Conservation (phyloP, 2,329 filamentous ascomycete genomes). For the Epichloe elymi region DNA sequence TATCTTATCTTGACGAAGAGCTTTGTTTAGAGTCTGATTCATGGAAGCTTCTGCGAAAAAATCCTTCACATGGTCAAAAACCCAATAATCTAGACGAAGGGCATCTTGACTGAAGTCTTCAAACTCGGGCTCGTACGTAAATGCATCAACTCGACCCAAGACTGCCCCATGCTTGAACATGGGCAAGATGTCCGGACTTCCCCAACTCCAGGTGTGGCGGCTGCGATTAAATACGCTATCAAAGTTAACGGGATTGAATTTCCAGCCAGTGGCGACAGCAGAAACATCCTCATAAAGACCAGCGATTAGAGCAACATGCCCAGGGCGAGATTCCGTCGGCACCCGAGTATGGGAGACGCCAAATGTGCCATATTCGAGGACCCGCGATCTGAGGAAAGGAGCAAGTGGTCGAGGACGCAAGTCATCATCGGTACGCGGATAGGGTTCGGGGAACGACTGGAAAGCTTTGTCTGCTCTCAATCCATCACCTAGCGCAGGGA, state of each 20-base stretch:
- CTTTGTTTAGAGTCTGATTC: slow-evolving; percentile 61
- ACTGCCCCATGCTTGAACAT: slow-evolving; percentile 96
- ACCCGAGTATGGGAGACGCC: slow-evolving; percentile 95
- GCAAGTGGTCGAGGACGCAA: slow-evolving; percentile 68
- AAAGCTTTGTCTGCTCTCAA: slow-evolving; percentile 96
- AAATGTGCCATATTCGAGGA: slow-evolving; percentile 84
- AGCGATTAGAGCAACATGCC: slow-evolving; percentile 92
- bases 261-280: slow-evolving; percentile 94
- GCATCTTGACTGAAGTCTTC: slow-evolving; percentile 87
- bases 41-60: slow-evolving; percentile 69
- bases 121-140: slow-evolving; percentile 67
- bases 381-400: slow-evolving; percentile 79
- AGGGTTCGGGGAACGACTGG: slow-evolving; percentile 82
- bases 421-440: slow-evolving; percentile 50
- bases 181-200: slow-evolving; percentile 88
- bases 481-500: slow-evolving; percentile 53
- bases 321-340: slow-evolving; percentile 89
- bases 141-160: slow-evolving; percentile 75
- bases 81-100: slow-evolving; percentile 75
- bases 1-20: slow-evolving; percentile 67
- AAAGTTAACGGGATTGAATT: slow-evolving; percentile 94
- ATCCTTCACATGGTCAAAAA: slow-evolving; percentile 85
- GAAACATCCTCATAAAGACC: slow-evolving; percentile 97
- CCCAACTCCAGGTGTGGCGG: slow-evolving; percentile 97
- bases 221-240: slow-evolving; percentile 98